phyloP scores from a whole-genome alignment of 306 rosid genomes.

The Vigna radiata region DNA sequence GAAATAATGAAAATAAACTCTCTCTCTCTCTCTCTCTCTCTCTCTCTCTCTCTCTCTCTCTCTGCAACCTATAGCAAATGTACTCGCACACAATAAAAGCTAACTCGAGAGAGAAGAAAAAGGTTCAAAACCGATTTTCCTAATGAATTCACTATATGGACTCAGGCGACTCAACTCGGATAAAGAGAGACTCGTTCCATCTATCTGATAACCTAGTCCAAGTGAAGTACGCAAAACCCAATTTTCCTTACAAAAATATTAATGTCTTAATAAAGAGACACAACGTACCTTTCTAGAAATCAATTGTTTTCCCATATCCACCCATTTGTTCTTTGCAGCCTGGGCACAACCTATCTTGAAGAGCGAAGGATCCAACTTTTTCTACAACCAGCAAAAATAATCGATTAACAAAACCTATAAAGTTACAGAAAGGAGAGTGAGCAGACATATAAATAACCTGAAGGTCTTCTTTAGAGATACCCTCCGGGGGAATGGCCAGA shows the following conservation, averaged over 20 bases:
- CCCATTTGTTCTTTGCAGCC: slow-evolving; percentile 92
- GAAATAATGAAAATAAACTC: neutral
- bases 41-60: neutral
- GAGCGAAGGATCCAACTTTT: slow-evolving; percentile 59
- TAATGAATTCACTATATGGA: neutral
- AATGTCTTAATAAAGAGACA: neutral
- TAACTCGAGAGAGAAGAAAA: neutral
- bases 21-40: neutral
- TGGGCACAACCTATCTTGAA: slow-evolving; percentile 86
- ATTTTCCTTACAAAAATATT: neutral
- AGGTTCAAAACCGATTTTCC: neutral
- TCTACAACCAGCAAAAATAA: slow-evolving; percentile 54
- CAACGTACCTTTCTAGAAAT: slow-evolving; percentile 71
- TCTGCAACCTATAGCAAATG: neutral
- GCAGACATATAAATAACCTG: slow-evolving; percentile 49
- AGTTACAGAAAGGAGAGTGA: neutral
- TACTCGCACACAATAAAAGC: neutral
- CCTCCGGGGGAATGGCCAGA: slow-evolving; percentile 76
- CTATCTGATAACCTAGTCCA: neutral
- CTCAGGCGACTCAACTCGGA: neutral
- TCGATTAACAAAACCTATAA: neutral
- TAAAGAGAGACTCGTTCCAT: neutral
- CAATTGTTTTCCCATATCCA: slow-evolving; percentile 77
- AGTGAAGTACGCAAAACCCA: neutral
- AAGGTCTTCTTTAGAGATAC: slow-evolving; percentile 78